A percentile compares a stretch with the other conserved stretches of the same genome.
Conservation (phyloP, 2,329 filamentous ascomycete genomes). For the Pseudogymnoascus sp. region DNA sequence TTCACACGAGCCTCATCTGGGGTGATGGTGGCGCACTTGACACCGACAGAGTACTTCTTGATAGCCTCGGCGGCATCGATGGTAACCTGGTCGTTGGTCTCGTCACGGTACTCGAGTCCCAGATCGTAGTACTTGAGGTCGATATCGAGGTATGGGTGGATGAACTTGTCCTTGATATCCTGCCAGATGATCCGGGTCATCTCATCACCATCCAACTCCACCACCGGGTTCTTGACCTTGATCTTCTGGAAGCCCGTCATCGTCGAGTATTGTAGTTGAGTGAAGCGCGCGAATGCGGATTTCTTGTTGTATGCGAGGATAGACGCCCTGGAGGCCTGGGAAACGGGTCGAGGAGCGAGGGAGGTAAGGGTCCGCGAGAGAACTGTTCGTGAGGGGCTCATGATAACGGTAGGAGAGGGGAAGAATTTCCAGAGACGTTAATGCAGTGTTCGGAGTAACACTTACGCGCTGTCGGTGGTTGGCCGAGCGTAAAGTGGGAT, state of each 20-base stretch:
- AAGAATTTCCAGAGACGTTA: constrained; percentile 4
- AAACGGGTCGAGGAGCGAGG: constrained; percentile 6
- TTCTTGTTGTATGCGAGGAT: not conserved
- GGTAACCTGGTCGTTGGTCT: constrained; percentile 95
- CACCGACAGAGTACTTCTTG: constrained; percentile 96
- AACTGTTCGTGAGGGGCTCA: constrained; percentile 16
- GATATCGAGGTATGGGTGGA: constrained; percentile 89
- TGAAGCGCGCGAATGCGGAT: constrained; percentile 12
- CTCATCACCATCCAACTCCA: constrained; percentile 90
- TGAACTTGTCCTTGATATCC: constrained; percentile 98
- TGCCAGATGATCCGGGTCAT: constrained; percentile 99
- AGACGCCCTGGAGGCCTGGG: constrained; percentile 10
- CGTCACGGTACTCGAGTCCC: constrained; percentile 86
- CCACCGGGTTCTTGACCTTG: constrained; percentile 98
- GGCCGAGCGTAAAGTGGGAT: not conserved
- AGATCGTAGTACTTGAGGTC: constrained; percentile 98
- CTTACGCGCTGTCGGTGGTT: constrained; percentile 3
- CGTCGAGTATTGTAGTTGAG: constrained; percentile 33
- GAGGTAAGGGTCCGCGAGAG: constrained; percentile 12
- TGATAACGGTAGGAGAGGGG: constrained; percentile 6
- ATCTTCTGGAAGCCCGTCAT: constrained; percentile 71
- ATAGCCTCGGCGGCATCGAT: constrained; percentile 92
- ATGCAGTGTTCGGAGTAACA: not conserved
- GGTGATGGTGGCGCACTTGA: constrained; percentile 99
- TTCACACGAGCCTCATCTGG: constrained; percentile 93